Base-by-base conservation (phyloP, 495 filamentous ascomycete species). In the Neurospora tetraspora region DNA sequence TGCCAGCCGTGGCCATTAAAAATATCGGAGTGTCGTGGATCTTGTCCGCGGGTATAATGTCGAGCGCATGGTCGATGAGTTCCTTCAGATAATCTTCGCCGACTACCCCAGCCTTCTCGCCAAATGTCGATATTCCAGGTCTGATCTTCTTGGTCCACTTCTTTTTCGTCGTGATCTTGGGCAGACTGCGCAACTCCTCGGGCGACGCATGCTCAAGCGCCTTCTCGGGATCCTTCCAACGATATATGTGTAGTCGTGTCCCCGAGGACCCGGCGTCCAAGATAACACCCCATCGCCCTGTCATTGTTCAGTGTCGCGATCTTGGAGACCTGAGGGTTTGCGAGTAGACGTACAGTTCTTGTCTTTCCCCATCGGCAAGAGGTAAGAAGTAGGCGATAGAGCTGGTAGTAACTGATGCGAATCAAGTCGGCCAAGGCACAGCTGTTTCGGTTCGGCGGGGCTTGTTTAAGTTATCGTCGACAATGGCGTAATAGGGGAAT, bases 1-100 rank as follows among this genome's bases (percentile, higher is more conserved):
- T 94, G 31, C 96, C 96, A n/a, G 96, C 96, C 5, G 96, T 99
- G 39, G 96, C 96, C 74, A 98, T 92, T 39, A 99, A 83, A 77
- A 97, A 99, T 34, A 99, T 88, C 2, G 96, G 96, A 0, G 96
- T 98, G 70, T 96, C 89, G 70, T 89, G 85, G 45, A 94, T 86
- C 76, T 93, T 91, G 69, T 93, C 87, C 23, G 84, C 81, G 31
- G 96, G 96, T n/a, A 99, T 90, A 37, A 90, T 82, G n/a, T 90
- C 84, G 71, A 92, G 87, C 27, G 96, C 96, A 81, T 95, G 94
- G n/a, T 91, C 86, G 68, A 98, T 84, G 10, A 99, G 85, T 40
- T 88, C 79, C 43, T 92, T 86, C 7, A 99, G 85, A 79, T 99
- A 93, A 11, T 94, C 91, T 3, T 88, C 86, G 4, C 96, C 96